A percentile compares a stretch with the other conserved stretches of the same genome.
Conservation (phyloP, 371 early-diverging fungal genomes). For the Globomyces sp. region DNA sequence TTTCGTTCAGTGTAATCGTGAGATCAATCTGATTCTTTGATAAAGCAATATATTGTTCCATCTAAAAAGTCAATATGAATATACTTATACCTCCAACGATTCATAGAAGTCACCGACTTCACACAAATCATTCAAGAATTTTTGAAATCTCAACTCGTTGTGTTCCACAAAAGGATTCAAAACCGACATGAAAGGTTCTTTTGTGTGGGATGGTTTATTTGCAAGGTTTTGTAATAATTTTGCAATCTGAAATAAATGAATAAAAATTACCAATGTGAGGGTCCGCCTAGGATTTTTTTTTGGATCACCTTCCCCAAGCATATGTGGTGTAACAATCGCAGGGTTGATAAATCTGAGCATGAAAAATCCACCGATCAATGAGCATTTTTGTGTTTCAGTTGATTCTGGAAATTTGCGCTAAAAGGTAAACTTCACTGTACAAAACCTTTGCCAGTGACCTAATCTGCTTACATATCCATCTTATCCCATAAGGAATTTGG, state of each 20-base stretch:
- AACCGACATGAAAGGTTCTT: slow-evolving; percentile 89
- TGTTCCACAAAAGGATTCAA: slow-evolving; percentile 85
- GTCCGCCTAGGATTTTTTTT: slow-evolving; percentile 79
- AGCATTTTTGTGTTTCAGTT: slow-evolving; percentile 82
- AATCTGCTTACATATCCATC: slow-evolving; percentile 99
- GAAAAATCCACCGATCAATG: slow-evolving; percentile 96
- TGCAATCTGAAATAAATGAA: slow-evolving; percentile 40
- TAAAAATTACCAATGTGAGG: slow-evolving; percentile 66
- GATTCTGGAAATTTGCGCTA: slow-evolving; percentile 85
- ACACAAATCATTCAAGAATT: slow-evolving; percentile 86
- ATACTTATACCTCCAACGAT: slow-evolving; percentile 64
- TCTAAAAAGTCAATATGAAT: slow-evolving; percentile 37
- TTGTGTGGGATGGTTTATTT: slow-evolving; percentile 89
- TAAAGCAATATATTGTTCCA: slow-evolving; percentile 95
- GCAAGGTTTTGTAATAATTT: slow-evolving; percentile 92
- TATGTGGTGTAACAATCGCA: slow-evolving; percentile 95
- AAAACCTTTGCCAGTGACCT: slow-evolving; percentile 80
- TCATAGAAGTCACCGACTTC: slow-evolving; percentile 96
- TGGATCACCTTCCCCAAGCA: slow-evolving; percentile 85
- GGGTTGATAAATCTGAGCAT: slow-evolving; percentile 96
- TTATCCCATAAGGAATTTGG: slow-evolving; percentile 90
- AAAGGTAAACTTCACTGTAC: neutral
- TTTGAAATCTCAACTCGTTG: slow-evolving; percentile 81
- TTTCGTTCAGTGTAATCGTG: slow-evolving; percentile 88
- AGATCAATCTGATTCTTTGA: slow-evolving; percentile 87